Evolutionary conservation across 345 rosid genomes (phyloP).

Genomic region (Rubroshorea leprosula): DNA sequence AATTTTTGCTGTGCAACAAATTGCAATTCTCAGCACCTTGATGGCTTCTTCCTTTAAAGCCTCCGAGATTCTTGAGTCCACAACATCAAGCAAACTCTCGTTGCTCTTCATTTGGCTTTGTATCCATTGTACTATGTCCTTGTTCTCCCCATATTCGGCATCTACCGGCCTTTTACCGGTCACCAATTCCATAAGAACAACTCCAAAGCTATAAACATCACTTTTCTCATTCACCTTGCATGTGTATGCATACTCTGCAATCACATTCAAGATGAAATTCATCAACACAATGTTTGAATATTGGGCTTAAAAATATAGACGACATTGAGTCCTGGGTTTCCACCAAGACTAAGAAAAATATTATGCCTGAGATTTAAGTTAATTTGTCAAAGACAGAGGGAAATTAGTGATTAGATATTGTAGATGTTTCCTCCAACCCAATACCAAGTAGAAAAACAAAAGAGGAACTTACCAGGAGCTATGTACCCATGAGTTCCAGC

Average conservation of each 20-base stretch:
- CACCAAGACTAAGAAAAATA: too few relatives aligned
- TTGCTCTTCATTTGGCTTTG: conserved; percentile 28
- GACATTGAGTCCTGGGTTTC: too few relatives aligned
- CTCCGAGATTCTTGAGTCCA: conserved; percentile 44
- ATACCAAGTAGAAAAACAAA: too few relatives aligned
- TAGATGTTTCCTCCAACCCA: too few relatives aligned
- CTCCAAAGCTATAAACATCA: conserved; percentile 87
- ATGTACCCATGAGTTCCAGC: conserved; percentile 87
- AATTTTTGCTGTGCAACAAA: conserved; percentile 51
- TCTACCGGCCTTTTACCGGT: conserved; percentile 72
- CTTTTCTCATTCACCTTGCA: conserved; percentile 58
- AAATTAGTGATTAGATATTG: too few relatives aligned
- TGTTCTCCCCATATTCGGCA: conserved; percentile 56
- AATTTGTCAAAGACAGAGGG: too few relatives aligned
- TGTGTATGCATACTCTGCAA: conserved; percentile 67
- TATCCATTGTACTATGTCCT: conserved; percentile 68
- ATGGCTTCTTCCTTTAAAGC: conserved; percentile 45
- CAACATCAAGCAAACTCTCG: conserved; percentile 34
- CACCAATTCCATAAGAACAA: conserved; percentile 76
- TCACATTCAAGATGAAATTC: not conserved
- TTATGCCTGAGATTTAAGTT: too few relatives aligned
- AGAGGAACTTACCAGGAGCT: conserved; percentile 71
- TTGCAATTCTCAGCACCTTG: conserved; percentile 53
- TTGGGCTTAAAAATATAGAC: too few relatives aligned
- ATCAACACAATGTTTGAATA: too few relatives aligned